Percentiles rank a stretch among this genome's conserved stretches.
phyloP scores from a whole-genome alignment of 352 stramenopile species.

The Phytophthora sansomeana region DNA sequence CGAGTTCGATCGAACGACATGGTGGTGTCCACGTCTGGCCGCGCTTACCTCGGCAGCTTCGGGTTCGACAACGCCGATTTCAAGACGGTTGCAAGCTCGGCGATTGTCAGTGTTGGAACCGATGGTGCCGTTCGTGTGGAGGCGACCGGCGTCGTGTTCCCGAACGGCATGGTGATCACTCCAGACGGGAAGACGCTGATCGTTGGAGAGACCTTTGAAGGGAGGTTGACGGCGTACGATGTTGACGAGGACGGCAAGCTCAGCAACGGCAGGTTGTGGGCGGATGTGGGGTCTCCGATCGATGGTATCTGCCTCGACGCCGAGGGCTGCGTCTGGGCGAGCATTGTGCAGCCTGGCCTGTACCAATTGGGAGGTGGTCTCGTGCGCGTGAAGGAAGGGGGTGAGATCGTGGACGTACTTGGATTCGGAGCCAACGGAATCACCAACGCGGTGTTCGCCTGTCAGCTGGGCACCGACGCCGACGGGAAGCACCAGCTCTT shows the following conservation, averaged over 20 bases:
- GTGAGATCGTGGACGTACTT: slow-evolving; percentile 58
- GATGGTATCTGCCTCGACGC: slow-evolving; percentile 76
- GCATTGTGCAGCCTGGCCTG: slow-evolving; percentile 60
- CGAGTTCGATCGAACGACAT: slow-evolving; percentile 66
- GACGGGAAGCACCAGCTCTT: too few relatives aligned
- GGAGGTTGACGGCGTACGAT: slow-evolving; percentile 68
- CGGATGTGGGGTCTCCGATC: slow-evolving; percentile 49
- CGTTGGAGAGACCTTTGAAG: slow-evolving; percentile 68
- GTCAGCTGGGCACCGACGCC: too few relatives aligned
- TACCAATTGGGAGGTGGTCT: slow-evolving; percentile 58
- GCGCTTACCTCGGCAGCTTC: slow-evolving; percentile 71
- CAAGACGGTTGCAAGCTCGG: slow-evolving; percentile 49
- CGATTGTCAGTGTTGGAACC: slow-evolving; percentile 65
- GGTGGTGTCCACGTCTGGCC: slow-evolving; percentile 52
- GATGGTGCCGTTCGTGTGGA: slow-evolving; percentile 58
- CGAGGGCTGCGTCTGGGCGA: slow-evolving; percentile 71
- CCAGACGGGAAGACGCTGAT: slow-evolving; percentile 79
- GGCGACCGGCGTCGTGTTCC: slow-evolving; percentile 66
- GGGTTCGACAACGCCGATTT: slow-evolving; percentile 58
- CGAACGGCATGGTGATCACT: slow-evolving; percentile 75
- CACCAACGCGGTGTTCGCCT: slow-evolving; percentile 54
- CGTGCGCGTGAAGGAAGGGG: slow-evolving; percentile 65
- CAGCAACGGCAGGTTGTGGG: slow-evolving; percentile 64
- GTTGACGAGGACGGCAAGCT: slow-evolving; percentile 58
- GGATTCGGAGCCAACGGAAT: slow-evolving; percentile 75